Percentiles rank a stretch among this genome's conserved stretches.
Evolutionary conservation across 306 rosid genomes (phyloP).

Genomic region (Lotus japonicus): DNA sequence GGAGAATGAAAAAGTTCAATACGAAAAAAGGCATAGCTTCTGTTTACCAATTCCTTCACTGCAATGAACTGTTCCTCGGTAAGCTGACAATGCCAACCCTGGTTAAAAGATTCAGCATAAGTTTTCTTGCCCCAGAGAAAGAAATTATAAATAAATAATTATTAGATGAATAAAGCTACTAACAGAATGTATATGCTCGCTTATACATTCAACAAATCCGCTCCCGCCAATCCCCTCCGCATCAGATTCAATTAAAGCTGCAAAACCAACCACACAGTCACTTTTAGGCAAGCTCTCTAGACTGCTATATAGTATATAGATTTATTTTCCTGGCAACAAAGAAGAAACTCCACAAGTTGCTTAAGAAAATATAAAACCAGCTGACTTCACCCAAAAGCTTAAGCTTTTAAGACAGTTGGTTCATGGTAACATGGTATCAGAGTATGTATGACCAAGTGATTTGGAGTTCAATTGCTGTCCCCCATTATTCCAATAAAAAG

Average conservation of each 20-base stretch:
- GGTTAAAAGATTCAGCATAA: constrained; percentile 27
- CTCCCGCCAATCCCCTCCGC: constrained; percentile 99
- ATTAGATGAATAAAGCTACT: constrained; percentile 32
- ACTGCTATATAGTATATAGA: constrained; percentile 10
- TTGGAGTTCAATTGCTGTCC: too few relatives aligned
- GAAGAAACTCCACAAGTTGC: neutral
- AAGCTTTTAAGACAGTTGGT: too few relatives aligned
- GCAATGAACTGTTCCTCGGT: constrained; percentile 98
- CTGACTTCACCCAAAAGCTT: too few relatives aligned
- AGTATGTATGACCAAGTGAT: too few relatives aligned
- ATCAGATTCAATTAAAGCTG: constrained; percentile 98
- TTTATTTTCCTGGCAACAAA: constrained; percentile 18
- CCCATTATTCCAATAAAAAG: too few relatives aligned
- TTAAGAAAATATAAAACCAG: too few relatives aligned
- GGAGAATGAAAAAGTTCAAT: constrained; percentile 10
- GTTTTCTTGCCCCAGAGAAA: constrained; percentile 14
- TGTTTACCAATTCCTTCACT: constrained; percentile 87
- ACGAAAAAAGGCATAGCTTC: constrained; percentile 1
- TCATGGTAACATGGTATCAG: too few relatives aligned
- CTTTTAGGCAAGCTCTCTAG: constrained; percentile 14
- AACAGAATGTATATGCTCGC: constrained; percentile 95
- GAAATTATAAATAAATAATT: neutral
- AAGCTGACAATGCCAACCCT: constrained; percentile 96
- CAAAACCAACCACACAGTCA: constrained; percentile 34
- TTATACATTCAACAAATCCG: constrained; percentile 94